Percentiles rank a stretch among this genome's conserved stretches.
Evolutionary conservation across 2,329 filamentous ascomycete species (phyloP).

Genomic region (Aspergillus fructus): DNA sequence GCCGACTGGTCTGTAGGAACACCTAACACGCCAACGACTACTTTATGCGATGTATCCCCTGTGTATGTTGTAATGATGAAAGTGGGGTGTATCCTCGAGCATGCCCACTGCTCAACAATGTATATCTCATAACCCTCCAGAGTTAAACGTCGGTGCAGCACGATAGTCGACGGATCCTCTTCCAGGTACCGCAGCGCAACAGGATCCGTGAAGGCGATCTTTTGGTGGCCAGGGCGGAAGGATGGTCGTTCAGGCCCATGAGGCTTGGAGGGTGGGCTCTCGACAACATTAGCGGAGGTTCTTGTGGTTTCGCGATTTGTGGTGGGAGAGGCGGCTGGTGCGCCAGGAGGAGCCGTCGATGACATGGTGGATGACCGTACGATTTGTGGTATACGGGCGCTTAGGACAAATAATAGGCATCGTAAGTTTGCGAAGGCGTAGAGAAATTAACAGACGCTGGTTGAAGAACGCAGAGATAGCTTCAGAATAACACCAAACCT

Average conservation of each 20-base stretch:
- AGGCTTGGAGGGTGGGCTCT: slow-evolving; percentile 20
- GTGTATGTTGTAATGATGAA: slow-evolving; percentile 92
- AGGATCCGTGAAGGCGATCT: slow-evolving; percentile 65
- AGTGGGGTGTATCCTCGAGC: slow-evolving; percentile 84
- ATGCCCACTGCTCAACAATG: slow-evolving; percentile 96
- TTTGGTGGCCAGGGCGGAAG: slow-evolving; percentile 47
- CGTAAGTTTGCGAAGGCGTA: background rate
- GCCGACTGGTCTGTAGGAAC: slow-evolving; percentile 75
- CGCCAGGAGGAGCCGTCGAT: slow-evolving; percentile 21
- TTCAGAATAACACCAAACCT: slow-evolving; percentile 26
- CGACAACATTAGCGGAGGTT: slow-evolving; percentile 20
- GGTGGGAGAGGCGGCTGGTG: slow-evolving; percentile 22
- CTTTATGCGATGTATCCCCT: slow-evolving; percentile 74
- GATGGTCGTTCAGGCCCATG: slow-evolving; percentile 17
- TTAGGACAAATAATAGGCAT: slow-evolving; percentile 6
- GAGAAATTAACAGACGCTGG: background rate
- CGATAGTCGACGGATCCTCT: slow-evolving; percentile 73
- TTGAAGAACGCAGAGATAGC: slow-evolving; percentile 4
- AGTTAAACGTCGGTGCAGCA: slow-evolving; percentile 69
- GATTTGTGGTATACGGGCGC: slow-evolving; percentile 12
- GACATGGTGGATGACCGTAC: slow-evolving; percentile 17
- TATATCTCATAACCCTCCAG: slow-evolving; percentile 89
- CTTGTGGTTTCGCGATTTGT: slow-evolving; percentile 29
- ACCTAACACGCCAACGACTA: slow-evolving; percentile 76
- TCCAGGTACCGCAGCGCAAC: slow-evolving; percentile 75